Conservation (phyloP, 768 basidiomycete genomes). For the Podaxis sp. region DNA sequence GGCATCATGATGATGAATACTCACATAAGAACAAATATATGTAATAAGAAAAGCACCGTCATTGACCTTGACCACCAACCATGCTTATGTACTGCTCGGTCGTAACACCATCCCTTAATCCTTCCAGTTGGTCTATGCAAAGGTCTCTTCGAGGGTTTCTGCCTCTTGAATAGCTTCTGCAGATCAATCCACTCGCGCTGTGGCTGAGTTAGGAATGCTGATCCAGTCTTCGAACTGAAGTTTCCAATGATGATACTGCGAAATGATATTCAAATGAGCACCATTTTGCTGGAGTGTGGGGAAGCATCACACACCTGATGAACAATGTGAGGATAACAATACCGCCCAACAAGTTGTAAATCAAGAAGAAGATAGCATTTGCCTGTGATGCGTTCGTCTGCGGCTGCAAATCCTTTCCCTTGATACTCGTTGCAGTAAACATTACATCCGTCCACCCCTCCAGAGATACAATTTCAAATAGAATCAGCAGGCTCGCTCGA, state of each 20-base stretch:
- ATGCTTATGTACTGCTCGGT: conserved; percentile 86
- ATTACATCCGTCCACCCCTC: conserved; percentile 98
- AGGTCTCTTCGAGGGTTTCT: conserved; percentile 83
- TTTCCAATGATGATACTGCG: conserved; percentile 92
- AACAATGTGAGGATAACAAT: conserved; percentile 89
- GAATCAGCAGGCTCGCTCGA: conserved; percentile 75
- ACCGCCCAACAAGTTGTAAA: conserved; percentile 88
- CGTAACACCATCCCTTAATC: conserved; percentile 83
- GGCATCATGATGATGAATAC: conserved; percentile 20
- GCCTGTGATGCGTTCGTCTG: conserved; percentile 65
- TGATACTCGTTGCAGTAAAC: conserved; percentile 73
- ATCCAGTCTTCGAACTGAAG: conserved; percentile 83
- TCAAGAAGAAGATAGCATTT: conserved; percentile 88
- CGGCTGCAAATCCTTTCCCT: conserved; percentile 66
- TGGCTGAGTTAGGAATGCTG: conserved; percentile 78
- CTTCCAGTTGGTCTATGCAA: conserved; percentile 46
- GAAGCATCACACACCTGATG: conserved; percentile 59
- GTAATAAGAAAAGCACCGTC: conserved; percentile 74
- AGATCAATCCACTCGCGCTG: conserved; percentile 95
- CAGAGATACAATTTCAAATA: conserved; percentile 94
- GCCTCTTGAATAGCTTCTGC: conserved; percentile 81
- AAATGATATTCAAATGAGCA: conserved; percentile 13
- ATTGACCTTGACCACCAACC: conserved; percentile 88
- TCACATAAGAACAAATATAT: conserved; percentile 81
- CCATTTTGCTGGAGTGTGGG: neutral